A percentile compares a stretch with the other conserved stretches of the same genome.
Evolutionary conservation across 805 yeast genomes (phyloP).

Genomic region (Yarrowia osloensis): DNA sequence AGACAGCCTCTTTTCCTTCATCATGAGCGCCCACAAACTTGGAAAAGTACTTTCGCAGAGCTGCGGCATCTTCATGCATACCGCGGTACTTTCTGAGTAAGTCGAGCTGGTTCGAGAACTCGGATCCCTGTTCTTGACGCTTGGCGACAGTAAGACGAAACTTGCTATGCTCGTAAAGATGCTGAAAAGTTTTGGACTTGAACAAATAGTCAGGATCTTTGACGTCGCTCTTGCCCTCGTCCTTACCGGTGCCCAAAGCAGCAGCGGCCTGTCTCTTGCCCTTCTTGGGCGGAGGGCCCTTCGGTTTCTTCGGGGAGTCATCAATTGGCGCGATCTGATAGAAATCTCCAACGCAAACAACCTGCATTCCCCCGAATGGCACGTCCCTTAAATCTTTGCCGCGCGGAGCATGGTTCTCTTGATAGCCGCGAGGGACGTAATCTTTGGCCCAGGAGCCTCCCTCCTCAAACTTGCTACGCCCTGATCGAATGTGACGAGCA

Average conservation of each 20-base stretch:
- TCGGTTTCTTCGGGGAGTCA: neutral
- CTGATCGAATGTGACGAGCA: constrained; percentile 55
- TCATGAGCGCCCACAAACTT: neutral
- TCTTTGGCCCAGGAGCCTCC: neutral
- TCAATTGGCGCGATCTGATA: constrained; percentile 74
- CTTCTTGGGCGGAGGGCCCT: neutral
- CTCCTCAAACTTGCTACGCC: neutral
- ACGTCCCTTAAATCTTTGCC: neutral
- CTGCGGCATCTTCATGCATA: neutral
- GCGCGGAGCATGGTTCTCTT: neutral
- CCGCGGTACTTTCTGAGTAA: neutral
- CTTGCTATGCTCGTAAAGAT: neutral
- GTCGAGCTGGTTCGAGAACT: constrained; percentile 1
- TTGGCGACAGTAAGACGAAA: neutral
- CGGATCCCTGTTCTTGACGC: neutral
- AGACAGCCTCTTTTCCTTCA: neutral
- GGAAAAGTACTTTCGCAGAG: neutral
- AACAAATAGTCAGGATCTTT: neutral
- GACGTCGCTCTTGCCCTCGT: neutral
- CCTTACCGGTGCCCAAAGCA: too few species aligned
- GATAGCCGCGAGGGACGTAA: neutral
- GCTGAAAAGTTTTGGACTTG: neutral
- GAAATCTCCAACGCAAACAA: constrained; percentile 86
- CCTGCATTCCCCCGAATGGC: constrained; percentile 91
- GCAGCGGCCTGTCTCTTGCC: neutral